Evolutionary conservation across 108 stramenopile genomes (phyloP), one percentile per base, ranked within the genome.

Genomic region (Skeletonema menzelii): DNA sequence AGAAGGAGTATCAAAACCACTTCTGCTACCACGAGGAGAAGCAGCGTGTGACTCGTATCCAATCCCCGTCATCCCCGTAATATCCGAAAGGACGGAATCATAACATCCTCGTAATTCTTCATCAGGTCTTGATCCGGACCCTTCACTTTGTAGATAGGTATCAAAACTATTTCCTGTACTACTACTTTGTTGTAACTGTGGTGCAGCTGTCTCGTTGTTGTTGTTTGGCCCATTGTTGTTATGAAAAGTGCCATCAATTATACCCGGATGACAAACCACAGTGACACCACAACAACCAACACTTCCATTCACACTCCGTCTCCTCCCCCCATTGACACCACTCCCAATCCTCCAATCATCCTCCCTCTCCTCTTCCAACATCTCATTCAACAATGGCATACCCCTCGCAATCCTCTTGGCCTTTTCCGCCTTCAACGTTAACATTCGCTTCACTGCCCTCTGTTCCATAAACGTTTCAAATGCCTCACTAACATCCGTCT

Each of bases 381-480:
- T 49, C 38, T 46, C 38, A 30, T 31, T 63, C 60, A 30, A 30
- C 57, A 27, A 44, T 3, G 20, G 57, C 60, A 47, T 2, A 31
- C 56, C 70, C 27, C 26, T 27, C 14, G 59, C 57, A 31, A 42
- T 55, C 53, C 42, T 60, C 24, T 32, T 56, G n/a, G 32, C 64
- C 27, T 12, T 59, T 7, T 56, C 44, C 5, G 53, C 58, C 53
- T 60, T 61, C 15, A 55, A 24, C 13, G 34, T 72, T n/a, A 69
- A 42, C 34, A 8, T 69, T 17, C 35, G 27, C 24, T 67, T 68
- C 35, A 76, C 10, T 28, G 63, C 69, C 28, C 69, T 62, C 30
- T 70, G 69, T 11, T 69, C 42, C 76, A 77, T 70, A 35, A 65
- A 77, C 46, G 56, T 56, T 17, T 70, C 63, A 17, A 77, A 27